phyloP scores from a whole-genome alignment of 495 filamentous ascomycete genomes.

The Xylaria acuta region DNA sequence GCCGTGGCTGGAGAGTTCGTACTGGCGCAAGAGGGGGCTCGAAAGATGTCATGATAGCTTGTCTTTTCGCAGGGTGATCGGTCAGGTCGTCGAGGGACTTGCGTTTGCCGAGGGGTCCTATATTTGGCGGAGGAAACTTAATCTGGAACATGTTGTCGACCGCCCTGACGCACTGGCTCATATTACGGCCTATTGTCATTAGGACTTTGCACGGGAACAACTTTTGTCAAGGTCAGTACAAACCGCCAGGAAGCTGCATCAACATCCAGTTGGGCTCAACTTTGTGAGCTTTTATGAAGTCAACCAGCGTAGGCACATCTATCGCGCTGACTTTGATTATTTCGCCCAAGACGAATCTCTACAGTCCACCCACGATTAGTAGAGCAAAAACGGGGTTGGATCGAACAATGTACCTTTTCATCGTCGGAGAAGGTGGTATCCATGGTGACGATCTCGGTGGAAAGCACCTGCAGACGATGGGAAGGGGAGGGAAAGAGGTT shows the following conservation, averaged over 20 bases:
- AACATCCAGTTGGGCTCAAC: constrained; percentile 52
- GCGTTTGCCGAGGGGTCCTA: constrained; percentile 48
- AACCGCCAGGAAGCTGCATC: constrained; percentile 57
- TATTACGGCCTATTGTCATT: constrained; percentile 51
- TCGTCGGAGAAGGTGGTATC: constrained; percentile 54
- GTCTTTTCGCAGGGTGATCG: constrained; percentile 50
- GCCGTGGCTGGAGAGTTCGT: constrained; percentile 43
- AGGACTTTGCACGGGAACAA: constrained; percentile 33
- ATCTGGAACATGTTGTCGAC: constrained; percentile 52
- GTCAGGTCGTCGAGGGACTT: constrained; percentile 51
- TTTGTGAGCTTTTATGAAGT: constrained; percentile 51
- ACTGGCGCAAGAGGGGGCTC: constrained; percentile 36
- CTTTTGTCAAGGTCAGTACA: constrained; percentile 34
- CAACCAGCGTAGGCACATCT: constrained; percentile 50
- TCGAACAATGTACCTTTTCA: constrained; percentile 53
- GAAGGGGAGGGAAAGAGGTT: constrained; percentile 39
- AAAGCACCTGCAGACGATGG: constrained; percentile 39
- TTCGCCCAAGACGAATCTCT: constrained; percentile 63
- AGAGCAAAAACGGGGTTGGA: constrained; percentile 21
- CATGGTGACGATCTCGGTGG: constrained; percentile 45
- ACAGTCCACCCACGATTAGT: constrained; percentile 37
- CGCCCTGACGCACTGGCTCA: constrained; percentile 53
- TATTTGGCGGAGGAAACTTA: constrained; percentile 44
- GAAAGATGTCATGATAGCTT: constrained; percentile 43
- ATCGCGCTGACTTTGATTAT: constrained; percentile 60